Conservation (phyloP, 805 yeast species). For the Brettanomyces anomalus region DNA sequence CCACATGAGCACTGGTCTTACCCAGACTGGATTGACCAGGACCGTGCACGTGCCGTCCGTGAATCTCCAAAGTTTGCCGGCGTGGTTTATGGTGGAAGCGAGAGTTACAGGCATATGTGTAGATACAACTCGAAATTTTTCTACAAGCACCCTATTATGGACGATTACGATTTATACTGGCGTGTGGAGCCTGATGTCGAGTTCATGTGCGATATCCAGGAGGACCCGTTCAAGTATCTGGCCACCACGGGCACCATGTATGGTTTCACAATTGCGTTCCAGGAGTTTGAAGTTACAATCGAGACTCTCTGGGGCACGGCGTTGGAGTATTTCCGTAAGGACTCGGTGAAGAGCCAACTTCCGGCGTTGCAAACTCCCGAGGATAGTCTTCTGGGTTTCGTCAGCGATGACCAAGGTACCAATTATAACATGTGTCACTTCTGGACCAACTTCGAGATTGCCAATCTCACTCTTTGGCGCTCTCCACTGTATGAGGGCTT, state of each 20-base stretch:
- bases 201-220: constrained; percentile 42
- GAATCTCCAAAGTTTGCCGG: constrained; percentile 24
- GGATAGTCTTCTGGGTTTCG: constrained; percentile 39
- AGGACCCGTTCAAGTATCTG: constrained; percentile 49
- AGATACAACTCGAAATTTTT: constrained; percentile 42
- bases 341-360: constrained; percentile 10
- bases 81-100: constrained; percentile 55
- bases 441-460: constrained; percentile 77
- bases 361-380: constrained; percentile 6
- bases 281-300: constrained; percentile 41
- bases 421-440: constrained; percentile 71
- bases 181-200: constrained; percentile 49
- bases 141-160: constrained; percentile 42
- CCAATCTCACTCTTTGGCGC: constrained; percentile 58
- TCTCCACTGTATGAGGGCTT: constrained; percentile 45
- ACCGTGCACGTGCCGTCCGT: constrained; percentile 29
- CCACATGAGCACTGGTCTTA: constrained; percentile 45
- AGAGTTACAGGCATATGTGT: constrained; percentile 69
- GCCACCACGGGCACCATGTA: constrained; percentile 39
- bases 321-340: constrained; percentile 30
- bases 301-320: constrained; percentile 43
- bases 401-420: constrained; percentile 55
- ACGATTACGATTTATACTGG: constrained; percentile 52
- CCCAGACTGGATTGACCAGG: constrained; percentile 37
- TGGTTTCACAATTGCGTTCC: constrained; percentile 44